phyloP scores from a whole-genome alignment of 192 early-diverging fungal genomes.

The Mortierella hygrophila region DNA sequence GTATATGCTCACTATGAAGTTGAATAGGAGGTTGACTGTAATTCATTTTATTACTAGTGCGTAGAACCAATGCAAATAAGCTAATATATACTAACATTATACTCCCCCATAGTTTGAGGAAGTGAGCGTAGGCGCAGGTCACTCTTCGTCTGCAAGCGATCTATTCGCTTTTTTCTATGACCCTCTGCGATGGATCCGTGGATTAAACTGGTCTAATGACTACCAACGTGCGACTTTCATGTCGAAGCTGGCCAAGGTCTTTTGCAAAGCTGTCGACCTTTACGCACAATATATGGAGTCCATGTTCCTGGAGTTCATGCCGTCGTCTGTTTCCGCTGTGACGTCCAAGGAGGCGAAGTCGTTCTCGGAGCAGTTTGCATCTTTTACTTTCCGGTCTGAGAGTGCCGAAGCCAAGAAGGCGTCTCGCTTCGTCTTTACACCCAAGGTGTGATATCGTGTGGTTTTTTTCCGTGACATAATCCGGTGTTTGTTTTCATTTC shows the following conservation, averaged over 20 bases:
- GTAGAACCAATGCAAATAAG: not conserved
- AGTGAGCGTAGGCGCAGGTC: constrained; percentile 61
- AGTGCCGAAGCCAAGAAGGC: constrained; percentile 54
- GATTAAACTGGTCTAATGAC: constrained; percentile 74
- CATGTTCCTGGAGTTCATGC: constrained; percentile 61
- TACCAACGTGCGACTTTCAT: constrained; percentile 72
- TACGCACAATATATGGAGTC: constrained; percentile 68
- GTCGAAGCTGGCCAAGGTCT: constrained; percentile 75
- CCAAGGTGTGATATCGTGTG: constrained; percentile 51
- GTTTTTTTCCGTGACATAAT: not conserved
- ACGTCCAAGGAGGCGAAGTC: constrained; percentile 37
- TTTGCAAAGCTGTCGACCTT: constrained; percentile 70
- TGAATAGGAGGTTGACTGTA: not conserved
- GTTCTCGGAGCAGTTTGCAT: constrained; percentile 50
- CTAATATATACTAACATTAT: not conserved
- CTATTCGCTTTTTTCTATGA: constrained; percentile 85
- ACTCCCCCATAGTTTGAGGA: constrained; percentile 62
- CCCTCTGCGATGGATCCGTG: constrained; percentile 76
- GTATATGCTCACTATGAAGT: constrained; percentile 35
- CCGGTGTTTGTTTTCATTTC: not conserved
- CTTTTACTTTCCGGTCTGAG: constrained; percentile 56
- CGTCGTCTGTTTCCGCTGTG: constrained; percentile 40
- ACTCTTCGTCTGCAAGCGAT: constrained; percentile 85
- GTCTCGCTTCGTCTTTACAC: constrained; percentile 62
- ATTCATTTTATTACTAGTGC: too few species aligned